Evolutionary conservation across 345 rosid genomes (phyloP), one percentile per base, ranked within the genome.

Genomic region (Draba incana): DNA sequence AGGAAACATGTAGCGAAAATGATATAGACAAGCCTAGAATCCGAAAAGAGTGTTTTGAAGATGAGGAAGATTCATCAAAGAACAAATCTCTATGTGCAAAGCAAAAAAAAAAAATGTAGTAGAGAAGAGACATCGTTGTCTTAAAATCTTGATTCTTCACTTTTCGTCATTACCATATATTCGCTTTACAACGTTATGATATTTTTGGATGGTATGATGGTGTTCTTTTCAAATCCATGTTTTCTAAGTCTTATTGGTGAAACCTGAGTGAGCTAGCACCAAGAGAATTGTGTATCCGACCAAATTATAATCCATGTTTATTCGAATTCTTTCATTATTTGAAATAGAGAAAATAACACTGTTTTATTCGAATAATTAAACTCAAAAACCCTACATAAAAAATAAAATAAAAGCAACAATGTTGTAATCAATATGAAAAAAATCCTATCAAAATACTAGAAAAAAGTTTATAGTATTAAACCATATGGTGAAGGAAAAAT

Each of bases 1-100:
- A 5, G 73, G 45, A 37, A 66, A 58, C n/a, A 15, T 66, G 66
- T 73, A 67, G 51, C 67, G 50, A 66, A 51, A 43, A 31, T 9
- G 10, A 59, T 8, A 2, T 39, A 51, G 61, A 23, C 14, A 70
- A 62, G 24, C 31, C 30, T 50, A 72, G 66, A 57, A 57, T 57
- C 30, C 13, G 13, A 37, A 25, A 20, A 10, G 43, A 28, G 38
- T 39, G 44, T n/a, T 27, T 5, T n/a, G 0, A 24, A 5, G 58
- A 69, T 69, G 59, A 30, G 51, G 45, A 50, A 27, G 27, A 41
- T 47, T 59, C 44, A 70, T 8, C 15, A 33, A 50, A 33, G 41
- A 50, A 49, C 47, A 64, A 41, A 49, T 16, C n/a, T 13, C 9
- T 33, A 35, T 33, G 1, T 64, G 64, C 56, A 47, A 63, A 49